phyloP scores from a whole-genome alignment of 2,329 filamentous ascomycete species.

The Microthyrium microscopicum region DNA sequence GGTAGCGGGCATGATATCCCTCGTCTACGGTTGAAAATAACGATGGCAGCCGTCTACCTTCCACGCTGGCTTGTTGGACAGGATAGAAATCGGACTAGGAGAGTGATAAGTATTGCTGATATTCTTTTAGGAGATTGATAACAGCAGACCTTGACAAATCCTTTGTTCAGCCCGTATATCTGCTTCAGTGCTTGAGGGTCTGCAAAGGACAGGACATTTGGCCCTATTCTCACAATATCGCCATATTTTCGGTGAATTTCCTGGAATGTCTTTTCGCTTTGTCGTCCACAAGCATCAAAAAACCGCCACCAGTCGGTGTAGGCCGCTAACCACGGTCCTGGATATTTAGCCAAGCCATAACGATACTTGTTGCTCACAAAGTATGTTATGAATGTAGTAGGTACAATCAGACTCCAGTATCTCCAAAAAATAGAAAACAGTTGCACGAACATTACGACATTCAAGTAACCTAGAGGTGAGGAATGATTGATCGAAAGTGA shows the following conservation, averaged over 20 bases:
- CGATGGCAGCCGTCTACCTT: constrained; percentile 50
- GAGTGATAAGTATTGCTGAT: not conserved
- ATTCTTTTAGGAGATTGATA: not conserved
- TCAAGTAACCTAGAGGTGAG: not conserved
- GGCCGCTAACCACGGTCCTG: constrained; percentile 52
- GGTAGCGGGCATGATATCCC: constrained; percentile 56
- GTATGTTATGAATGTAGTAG: constrained; percentile 10
- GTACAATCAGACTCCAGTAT: not conserved
- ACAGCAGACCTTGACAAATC: constrained; percentile 50
- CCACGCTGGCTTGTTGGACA: constrained; percentile 56
- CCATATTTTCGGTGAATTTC: constrained; percentile 55
- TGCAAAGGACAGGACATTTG: constrained; percentile 57
- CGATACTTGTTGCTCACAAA: constrained; percentile 29
- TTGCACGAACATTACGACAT: not conserved
- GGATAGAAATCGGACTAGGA: constrained; percentile 61
- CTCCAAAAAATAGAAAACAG: not conserved
- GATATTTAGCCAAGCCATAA: constrained; percentile 51
- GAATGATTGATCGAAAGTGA: not conserved
- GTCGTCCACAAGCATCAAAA: constrained; percentile 40
- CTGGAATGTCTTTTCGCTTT: constrained; percentile 51
- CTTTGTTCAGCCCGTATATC: constrained; percentile 73
- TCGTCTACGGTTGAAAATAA: constrained; percentile 66
- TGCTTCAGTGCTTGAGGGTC: constrained; percentile 55
- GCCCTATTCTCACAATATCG: constrained; percentile 57
- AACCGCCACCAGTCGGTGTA: constrained; percentile 62